Conservation (phyloP, 352 stramenopile genomes). For the Phytophthora foliorum region DNA sequence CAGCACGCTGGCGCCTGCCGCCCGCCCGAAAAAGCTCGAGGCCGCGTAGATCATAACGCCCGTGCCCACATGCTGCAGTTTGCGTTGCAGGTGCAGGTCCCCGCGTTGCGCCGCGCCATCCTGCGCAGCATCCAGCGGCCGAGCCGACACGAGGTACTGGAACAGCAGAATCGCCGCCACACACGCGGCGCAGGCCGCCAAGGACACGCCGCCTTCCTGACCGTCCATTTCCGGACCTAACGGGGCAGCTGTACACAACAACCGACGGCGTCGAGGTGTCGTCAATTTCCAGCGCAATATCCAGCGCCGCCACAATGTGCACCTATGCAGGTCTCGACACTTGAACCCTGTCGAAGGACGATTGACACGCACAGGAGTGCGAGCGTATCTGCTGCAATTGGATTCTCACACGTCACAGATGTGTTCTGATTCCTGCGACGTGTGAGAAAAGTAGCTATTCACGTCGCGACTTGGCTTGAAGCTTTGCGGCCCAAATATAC, state of each 20-base stretch:
- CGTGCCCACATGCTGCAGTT: constrained; percentile 59
- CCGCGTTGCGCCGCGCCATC: constrained; percentile 19
- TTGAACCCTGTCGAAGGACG: background rate
- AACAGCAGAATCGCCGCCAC: constrained; percentile 45
- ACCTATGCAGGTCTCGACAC: background rate
- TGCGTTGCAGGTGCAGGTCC: constrained; percentile 61
- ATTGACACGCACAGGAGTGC: too few relatives aligned
- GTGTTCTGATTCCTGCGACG: constrained; percentile 39
- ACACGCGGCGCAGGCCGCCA: constrained; percentile 24
- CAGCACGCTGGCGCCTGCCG: constrained; percentile 34
- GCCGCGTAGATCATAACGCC: constrained; percentile 59
- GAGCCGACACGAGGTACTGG: constrained; percentile 48
- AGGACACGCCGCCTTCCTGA: constrained; percentile 16
- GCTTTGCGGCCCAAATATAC: constrained; percentile 21
- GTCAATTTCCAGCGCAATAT: constrained; percentile 32
- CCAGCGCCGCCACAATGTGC: constrained; percentile 14
- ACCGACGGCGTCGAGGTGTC: constrained; percentile 18
- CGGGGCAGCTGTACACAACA: too few relatives aligned
- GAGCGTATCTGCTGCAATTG: constrained; percentile 9
- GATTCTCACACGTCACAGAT: constrained; percentile 21
- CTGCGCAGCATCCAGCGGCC: background rate
- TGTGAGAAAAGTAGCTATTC: constrained; percentile 32
- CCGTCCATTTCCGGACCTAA: constrained; percentile 2
- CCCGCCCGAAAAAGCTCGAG: constrained; percentile 32
- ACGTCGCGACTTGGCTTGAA: constrained; percentile 13